phyloP scores from a whole-genome alignment of 2,329 filamentous ascomycete genomes.

The Fusarium nisikadoi region DNA sequence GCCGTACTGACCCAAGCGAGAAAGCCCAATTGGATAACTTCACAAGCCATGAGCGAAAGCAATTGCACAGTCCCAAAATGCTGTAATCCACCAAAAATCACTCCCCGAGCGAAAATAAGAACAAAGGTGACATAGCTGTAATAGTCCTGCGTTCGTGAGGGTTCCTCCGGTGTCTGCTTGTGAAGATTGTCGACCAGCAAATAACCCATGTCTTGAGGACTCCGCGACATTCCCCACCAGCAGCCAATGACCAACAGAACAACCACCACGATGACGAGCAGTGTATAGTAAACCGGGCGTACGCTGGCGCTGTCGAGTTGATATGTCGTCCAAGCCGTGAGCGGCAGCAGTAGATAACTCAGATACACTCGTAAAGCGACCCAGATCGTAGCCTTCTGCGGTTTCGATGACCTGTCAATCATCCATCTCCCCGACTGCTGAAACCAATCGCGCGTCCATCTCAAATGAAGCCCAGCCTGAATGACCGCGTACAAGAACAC shows the following conservation, averaged over 20 bases:
- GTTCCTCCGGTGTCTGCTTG: slow-evolving; percentile 67
- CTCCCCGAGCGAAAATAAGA: slow-evolving; percentile 28
- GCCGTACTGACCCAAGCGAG: slow-evolving; percentile 68
- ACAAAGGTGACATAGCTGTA: slow-evolving; percentile 46
- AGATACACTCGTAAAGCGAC: slow-evolving; percentile 74
- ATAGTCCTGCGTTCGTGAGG: slow-evolving; percentile 59
- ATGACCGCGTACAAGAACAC: slow-evolving; percentile 67
- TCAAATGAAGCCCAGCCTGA: slow-evolving; percentile 51
- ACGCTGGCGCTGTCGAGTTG: slow-evolving; percentile 60
- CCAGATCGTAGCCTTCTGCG: slow-evolving; percentile 53
- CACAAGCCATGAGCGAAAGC: slow-evolving; percentile 23
- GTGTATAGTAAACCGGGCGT: slow-evolving; percentile 40
- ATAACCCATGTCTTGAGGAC: slow-evolving; percentile 44
- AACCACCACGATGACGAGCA: slow-evolving; percentile 49
- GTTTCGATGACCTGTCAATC: slow-evolving; percentile 3
- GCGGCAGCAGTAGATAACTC: slow-evolving; percentile 79
- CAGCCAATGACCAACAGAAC: slow-evolving; percentile 39
- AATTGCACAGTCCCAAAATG: slow-evolving; percentile 22
- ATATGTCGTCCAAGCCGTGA: slow-evolving; percentile 77
- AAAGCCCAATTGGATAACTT: slow-evolving; percentile 26
- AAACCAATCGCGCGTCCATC: slow-evolving; percentile 54
- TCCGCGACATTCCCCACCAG: slow-evolving; percentile 44
- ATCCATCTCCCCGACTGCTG: slow-evolving; percentile 49
- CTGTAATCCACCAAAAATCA: slow-evolving; percentile 31
- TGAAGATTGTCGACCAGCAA: slow-evolving; percentile 62